phyloP scores from a whole-genome alignment of 75 land plant genomes.

The Picea glauca region DNA sequence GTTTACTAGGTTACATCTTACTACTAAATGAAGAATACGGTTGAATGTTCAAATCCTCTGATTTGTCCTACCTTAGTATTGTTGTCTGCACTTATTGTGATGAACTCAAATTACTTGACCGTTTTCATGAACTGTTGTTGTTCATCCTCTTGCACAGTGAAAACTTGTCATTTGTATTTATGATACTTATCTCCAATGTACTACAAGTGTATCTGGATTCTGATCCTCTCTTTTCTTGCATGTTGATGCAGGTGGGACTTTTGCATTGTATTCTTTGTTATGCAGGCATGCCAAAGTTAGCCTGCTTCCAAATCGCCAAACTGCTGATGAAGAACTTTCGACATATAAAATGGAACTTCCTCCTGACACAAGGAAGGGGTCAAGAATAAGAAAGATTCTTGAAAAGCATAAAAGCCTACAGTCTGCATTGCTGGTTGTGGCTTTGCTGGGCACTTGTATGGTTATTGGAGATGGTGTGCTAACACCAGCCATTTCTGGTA shows the following conservation, averaged over 20 bases:
- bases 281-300: constrained; percentile 56
- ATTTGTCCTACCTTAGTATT: not conserved
- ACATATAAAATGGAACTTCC: constrained; percentile 34
- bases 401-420: constrained; percentile 49
- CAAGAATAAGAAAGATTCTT: constrained; percentile 19
- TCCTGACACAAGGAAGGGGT: constrained; percentile 3
- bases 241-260: constrained; percentile 63
- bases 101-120: not conserved
- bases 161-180: not conserved
- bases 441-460: constrained; percentile 64
- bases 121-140: not conserved
- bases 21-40: not conserved
- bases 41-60: constrained; percentile 2
- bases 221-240: not conserved
- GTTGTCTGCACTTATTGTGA: not conserved
- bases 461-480: constrained; percentile 70
- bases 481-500: constrained; percentile 64
- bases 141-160: not conserved
- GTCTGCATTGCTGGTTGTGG: constrained; percentile 34
- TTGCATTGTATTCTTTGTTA: constrained; percentile 69
- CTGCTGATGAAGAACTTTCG: constrained; percentile 54
- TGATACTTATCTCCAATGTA: not conserved
- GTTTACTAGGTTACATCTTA: too few species aligned
- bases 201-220: not conserved
- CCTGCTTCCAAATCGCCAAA: constrained; percentile 37